phyloP scores from a whole-genome alignment of 768 basidiomycete genomes.

The Macrolepiota albuminosa region DNA sequence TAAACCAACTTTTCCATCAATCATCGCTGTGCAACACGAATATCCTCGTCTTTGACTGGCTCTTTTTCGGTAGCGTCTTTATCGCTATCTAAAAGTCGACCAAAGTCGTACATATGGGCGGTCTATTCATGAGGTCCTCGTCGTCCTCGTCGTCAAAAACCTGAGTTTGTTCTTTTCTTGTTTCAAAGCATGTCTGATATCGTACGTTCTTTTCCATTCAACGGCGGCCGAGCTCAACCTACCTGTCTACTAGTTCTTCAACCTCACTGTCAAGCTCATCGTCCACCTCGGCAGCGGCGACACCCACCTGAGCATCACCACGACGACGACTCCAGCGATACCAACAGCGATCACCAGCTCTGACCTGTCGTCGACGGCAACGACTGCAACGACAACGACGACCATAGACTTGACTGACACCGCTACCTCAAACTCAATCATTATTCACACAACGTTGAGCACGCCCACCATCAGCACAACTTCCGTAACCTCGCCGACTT shows the following conservation, averaged over 20 bases:
- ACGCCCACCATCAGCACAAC: neutral
- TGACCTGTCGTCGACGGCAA: no score
- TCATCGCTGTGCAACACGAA: rapidly evolving
- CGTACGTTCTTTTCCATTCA: neutral
- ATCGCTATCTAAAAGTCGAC: neutral
- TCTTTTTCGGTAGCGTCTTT: neutral
- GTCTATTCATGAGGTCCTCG: neutral
- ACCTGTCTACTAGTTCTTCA: neutral
- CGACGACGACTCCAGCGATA: neutral
- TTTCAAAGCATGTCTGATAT: neutral
- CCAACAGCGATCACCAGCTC: neutral
- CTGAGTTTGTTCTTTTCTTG: neutral
- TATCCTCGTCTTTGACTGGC: neutral
- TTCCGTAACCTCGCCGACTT: neutral
- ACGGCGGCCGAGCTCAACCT: neutral
- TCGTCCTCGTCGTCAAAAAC: neutral
- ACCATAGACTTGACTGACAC: neutral
- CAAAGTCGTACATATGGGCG: neutral
- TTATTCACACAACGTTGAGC: neutral
- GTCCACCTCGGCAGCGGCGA: neutral
- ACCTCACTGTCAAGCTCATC: neutral
- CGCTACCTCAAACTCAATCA: neutral
- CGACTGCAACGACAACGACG: neutral
- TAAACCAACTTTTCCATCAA: no score
- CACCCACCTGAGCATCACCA: neutral